Base-by-base conservation (phyloP, 2,329 filamentous ascomycete genomes). In the Coniochaeta sp. region DNA sequence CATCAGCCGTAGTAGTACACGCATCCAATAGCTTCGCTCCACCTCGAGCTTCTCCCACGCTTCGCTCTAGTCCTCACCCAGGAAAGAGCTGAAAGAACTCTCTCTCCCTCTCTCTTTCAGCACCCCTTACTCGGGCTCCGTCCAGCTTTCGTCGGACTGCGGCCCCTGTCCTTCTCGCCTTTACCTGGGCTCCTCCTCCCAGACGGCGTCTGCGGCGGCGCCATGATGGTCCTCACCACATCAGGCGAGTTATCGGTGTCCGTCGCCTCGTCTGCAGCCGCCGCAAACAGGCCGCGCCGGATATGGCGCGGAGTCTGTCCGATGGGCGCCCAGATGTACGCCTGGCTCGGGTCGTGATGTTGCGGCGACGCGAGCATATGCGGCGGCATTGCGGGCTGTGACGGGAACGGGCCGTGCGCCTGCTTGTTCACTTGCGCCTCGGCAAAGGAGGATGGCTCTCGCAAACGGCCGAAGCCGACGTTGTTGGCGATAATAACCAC, bases 231-330 rank as follows among this genome's bases (percentile, higher is more conserved):
- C 52, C 67, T 72, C 51, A 70, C 64, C 32, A 65, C 67, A 5
- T 68, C 68, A 0, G 77, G 75, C 7, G 76, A 76, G 2, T 64
- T 73, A 51, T 82, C 79, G 3, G 76, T 79, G 35, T 81, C 78
- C 0, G 72, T 75, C 1, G 65, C 72, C 8, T 78, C 75, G 26
- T 30, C 45, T 49, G 72, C 70, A 46, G 61, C 61, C 48, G 72
- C 70, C 47, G 60, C 60, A 27, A 70, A 60, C 13, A 60, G 48
- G 2, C 71, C 62, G n/a, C 66, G 65, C 46, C 73, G 70, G 20
- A 76, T 69, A 50, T 71, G 70, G 48, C 69, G 68, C 4, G 76
- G 75, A 13, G 75, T 79, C 56, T 77, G 73, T 24, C 61, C 58
- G 24, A 78, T 71, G 3, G 75, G 76, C 48, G 76, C 70, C 66